These are phyloP conservation scores for Arctium lappa DNA, from an alignment of 129 eudicot species.

Conservation along the genomic window DNA sequence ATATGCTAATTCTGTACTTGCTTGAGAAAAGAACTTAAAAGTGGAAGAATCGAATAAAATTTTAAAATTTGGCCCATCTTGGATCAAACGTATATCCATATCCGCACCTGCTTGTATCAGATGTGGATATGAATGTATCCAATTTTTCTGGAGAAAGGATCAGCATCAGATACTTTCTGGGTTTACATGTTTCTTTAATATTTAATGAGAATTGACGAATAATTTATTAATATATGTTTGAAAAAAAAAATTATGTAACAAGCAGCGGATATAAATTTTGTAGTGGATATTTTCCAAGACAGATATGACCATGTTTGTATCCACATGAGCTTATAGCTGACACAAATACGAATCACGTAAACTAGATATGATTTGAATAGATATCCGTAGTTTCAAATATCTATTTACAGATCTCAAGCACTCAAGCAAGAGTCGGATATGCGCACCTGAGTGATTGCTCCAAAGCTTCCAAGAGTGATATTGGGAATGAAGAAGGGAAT, in stretches of 20 bases:
- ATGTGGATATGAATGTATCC: neutral
- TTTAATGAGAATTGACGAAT: neutral
- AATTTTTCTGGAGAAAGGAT: too few species aligned
- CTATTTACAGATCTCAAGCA: neutral
- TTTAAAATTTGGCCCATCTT: neutral
- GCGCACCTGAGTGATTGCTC: constrained; percentile 95
- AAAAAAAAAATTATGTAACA: neutral
- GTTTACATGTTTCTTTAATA: neutral
- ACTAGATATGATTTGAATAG: neutral
- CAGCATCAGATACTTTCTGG: too few species aligned
- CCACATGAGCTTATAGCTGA: neutral
- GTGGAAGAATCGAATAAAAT: neutral
- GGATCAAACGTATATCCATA: neutral
- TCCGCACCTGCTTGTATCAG: neutral
- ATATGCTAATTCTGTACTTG: neutral
- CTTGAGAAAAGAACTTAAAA: neutral
- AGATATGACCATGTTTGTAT: neutral
- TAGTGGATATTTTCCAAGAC: too few species aligned
- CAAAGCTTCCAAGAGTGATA: constrained; percentile 95
- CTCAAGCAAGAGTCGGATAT: neutral
- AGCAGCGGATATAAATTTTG: too few species aligned
- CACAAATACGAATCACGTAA: neutral
- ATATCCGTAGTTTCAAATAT: neutral
- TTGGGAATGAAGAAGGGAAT: constrained; percentile 92
- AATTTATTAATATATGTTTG: neutral